phyloP scores from a whole-genome alignment of 2,329 filamentous ascomycete species.

The Fusarium miscanthi region DNA sequence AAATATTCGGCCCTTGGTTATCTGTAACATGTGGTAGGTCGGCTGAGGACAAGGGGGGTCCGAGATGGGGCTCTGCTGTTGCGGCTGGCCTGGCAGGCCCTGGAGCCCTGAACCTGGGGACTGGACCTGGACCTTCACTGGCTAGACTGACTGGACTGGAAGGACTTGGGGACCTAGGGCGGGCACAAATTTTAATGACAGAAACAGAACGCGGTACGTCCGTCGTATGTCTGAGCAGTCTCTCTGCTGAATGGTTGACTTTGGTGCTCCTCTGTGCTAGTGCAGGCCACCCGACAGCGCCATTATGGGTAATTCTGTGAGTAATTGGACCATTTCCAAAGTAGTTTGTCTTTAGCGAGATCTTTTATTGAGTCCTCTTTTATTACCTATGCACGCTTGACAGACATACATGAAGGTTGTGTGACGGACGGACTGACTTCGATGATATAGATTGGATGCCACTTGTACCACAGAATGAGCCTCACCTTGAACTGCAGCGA shows the following conservation, averaged over 20 bases:
- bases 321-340: slow-evolving; percentile 16
- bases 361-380: slow-evolving; percentile 3
- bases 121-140: not conserved
- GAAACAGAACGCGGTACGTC: slow-evolving; percentile 9
- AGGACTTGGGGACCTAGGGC: not conserved
- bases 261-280: slow-evolving; percentile 8
- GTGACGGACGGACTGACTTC: slow-evolving; percentile 10
- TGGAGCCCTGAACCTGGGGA: not conserved
- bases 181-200: slow-evolving; percentile 28
- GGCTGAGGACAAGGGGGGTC: slow-evolving; percentile 33
- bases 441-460: slow-evolving; percentile 6
- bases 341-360: slow-evolving; percentile 18
- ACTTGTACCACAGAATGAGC: slow-evolving; percentile 6
- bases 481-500: not conserved
- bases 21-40: slow-evolving; percentile 42
- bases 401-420: slow-evolving; percentile 16
- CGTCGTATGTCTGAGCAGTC: not conserved
- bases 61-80: slow-evolving; percentile 43
- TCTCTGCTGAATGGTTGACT: slow-evolving; percentile 18
- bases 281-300: slow-evolving; percentile 18
- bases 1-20: slow-evolving; percentile 38
- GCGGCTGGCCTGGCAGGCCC: slow-evolving; percentile 1
- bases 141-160: not conserved
- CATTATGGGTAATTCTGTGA: slow-evolving; percentile 6
- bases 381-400: slow-evolving; percentile 3